phyloP scores from a whole-genome alignment of 1,284 basidiomycete species.

The Cutaneotrichosporon curvatum region DNA sequence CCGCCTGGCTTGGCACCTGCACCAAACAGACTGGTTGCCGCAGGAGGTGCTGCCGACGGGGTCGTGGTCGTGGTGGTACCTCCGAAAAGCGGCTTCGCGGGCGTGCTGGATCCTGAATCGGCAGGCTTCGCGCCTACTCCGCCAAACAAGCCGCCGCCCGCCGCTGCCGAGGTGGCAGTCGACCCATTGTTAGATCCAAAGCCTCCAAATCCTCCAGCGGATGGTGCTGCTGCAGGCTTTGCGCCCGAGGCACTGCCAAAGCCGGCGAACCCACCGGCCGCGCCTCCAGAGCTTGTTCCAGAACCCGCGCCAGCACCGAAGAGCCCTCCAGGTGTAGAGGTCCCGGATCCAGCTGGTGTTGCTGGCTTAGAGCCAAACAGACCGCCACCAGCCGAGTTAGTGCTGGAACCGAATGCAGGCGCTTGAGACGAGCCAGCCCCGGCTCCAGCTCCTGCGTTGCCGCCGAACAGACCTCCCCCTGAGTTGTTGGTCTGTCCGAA shows the following conservation, averaged over 20 bases:
- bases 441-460: not conserved
- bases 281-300: constrained; percentile 1
- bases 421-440: too few species aligned
- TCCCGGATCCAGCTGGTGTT: constrained; percentile 1
- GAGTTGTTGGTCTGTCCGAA: constrained; percentile 13
- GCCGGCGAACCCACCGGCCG: constrained; percentile 13
- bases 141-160: constrained; percentile 21
- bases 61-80: constrained; percentile 33
- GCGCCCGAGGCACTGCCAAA: constrained; percentile 15
- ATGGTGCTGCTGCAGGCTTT: constrained; percentile 8
- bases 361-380: constrained; percentile 10
- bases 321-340: constrained; percentile 8
- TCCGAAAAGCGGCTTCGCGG: constrained; percentile 35
- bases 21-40: constrained; percentile 25
- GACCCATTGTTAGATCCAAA: constrained; percentile 6
- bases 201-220: constrained; percentile 5
- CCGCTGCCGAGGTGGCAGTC: constrained; percentile 1
- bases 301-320: constrained; percentile 18
- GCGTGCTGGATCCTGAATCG: constrained; percentile 26
- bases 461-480: constrained; percentile 3
- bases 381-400: constrained; percentile 18
- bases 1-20: constrained; percentile 17
- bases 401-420: constrained; percentile 3
- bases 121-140: constrained; percentile 18
- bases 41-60: constrained; percentile 30